Base-by-base conservation (phyloP, 306 rosid species). In the Begonia peltatifolia region DNA sequence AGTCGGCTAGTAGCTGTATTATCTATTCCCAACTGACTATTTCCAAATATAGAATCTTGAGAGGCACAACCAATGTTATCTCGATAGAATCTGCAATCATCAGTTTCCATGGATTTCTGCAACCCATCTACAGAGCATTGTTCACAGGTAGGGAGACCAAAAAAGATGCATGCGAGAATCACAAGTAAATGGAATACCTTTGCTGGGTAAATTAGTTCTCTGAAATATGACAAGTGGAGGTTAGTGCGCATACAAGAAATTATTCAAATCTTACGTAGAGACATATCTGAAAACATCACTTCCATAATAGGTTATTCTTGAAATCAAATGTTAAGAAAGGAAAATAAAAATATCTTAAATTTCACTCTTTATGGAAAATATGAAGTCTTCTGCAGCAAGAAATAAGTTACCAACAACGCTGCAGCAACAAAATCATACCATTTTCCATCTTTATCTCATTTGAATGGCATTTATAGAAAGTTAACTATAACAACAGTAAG, bases 141-240 rank as follows among this genome's bases (percentile, higher is more conserved):
- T 62, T 68, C 92, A 66, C 65, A 63, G 9, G 74, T 68, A 54
- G 67, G 73, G n/a, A 63, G 54, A 70, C 53, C 55, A 63, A 61
- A 69, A 47, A 72, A 49, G 61, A 69, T 57, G 60, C 74, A 76
- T 14, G 57, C 72, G 53, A 83, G 75, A 78, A 83, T 67, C 71
- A 67, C 73, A 46, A 71, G 52, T 63, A 66, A 64, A 55, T 53
- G 60, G 65, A 74, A 48, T 47, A 61, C 41, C 46, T 58, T 67
- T 72, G 52, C 56, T 56, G 64, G 56, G 59, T 56, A 69, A 49
- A 65, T 57, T 67, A 74, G 62, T 74, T 74, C 75, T 94, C 94
- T 90, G 76, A 14, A 68, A 43, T 61, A 72, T 48, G 54, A 54
- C 64, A 20, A 77, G 35, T 71, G 67, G 13, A 30, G 38, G 38